Evolutionary conservation across 2,329 filamentous ascomycete species (phyloP), one percentile per base, ranked within the genome.

Genomic region (Neoarthrinium moseri): DNA sequence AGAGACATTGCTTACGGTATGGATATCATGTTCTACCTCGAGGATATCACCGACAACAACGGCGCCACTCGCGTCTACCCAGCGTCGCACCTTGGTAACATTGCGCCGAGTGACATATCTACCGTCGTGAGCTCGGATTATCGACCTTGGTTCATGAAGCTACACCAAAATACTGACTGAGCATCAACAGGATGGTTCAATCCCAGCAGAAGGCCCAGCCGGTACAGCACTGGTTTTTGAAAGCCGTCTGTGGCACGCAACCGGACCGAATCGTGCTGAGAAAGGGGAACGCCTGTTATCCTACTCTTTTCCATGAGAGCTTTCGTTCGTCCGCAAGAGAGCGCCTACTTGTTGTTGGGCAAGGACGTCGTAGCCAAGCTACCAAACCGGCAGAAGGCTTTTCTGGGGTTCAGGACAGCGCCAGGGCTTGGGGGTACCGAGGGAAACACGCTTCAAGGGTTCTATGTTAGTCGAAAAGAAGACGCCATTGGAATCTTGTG

Each of bases 31-130:
- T 59, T 41, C 37, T 59, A 51, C 36, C 52, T 65, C 1, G 56
- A 56, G 2, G 66, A 70, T 34, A 59, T 54, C 7, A 64, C 59
- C 4, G 64, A 67, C 33, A 59, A 55, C 27, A 60, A 56, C 42
- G 59, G 57, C 22, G 57, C 40, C 21, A 62, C 59, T 4, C 50
- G 63, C 50, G 58, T 61, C 51, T 46, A 63, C 24, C 58, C 58
- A 1, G 52, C 44, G 2, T 55, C 50, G 6, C 57, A 61, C 46
- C 43, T 44, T 10, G 56, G 56, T 21, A 27, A 50, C 15, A 37
- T 59, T 27, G 56, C 57, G 4, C 56, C 51, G 7, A 18, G 48
- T 44, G 51, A 60, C 32, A 47, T 56, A 17, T 60, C 52, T 48
- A 49, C 40, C 29, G 38, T 54, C 27, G 15, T 42, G 35, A 13